These are phyloP conservation scores for Podila clonocystis DNA, from an alignment of 192 early-diverging fungal species.

Conservation along the genomic window DNA sequence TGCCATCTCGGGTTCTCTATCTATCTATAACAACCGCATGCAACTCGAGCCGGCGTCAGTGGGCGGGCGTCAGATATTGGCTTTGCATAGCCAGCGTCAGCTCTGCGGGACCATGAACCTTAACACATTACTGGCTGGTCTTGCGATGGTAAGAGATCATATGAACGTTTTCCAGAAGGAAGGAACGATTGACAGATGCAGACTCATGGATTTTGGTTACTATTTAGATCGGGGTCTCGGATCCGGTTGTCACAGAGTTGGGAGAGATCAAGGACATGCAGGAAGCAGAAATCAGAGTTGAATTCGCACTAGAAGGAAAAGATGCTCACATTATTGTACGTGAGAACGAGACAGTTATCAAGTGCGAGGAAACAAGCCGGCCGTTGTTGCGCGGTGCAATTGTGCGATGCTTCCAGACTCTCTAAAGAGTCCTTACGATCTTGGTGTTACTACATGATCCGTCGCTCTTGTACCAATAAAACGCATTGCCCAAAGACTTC, in stretches of 20 bases:
- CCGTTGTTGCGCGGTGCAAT: constrained; percentile 34
- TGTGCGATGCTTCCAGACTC: constrained; percentile 35
- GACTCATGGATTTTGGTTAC: background rate
- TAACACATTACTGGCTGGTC: constrained; percentile 20
- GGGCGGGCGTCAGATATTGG: constrained; percentile 31
- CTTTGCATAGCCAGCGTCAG: constrained; percentile 30
- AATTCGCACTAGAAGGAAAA: constrained; percentile 33
- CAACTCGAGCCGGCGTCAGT: constrained; percentile 41
- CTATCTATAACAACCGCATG: constrained; percentile 51
- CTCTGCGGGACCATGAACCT: constrained; percentile 47
- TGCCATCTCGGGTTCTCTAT: constrained; percentile 35
- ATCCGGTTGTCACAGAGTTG: constrained; percentile 22
- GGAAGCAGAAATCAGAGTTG: constrained; percentile 34
- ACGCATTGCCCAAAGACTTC: no score
- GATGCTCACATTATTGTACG: constrained; percentile 24
- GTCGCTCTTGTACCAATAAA: no score
- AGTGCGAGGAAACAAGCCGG: constrained; percentile 33
- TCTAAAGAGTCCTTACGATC: constrained; percentile 1
- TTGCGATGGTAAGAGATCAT: constrained; percentile 12
- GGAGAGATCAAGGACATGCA: background rate
- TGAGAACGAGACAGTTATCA: constrained; percentile 32
- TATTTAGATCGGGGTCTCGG: constrained; percentile 27
- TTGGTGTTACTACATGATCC: no score
- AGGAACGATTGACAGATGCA: background rate
- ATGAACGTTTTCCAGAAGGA: background rate